A percentile compares a stretch with the other conserved stretches of the same genome.
phyloP scores from a whole-genome alignment of 225 moss, liverwort and hornwort genomes.

The Thuidium tamariscinum region DNA sequence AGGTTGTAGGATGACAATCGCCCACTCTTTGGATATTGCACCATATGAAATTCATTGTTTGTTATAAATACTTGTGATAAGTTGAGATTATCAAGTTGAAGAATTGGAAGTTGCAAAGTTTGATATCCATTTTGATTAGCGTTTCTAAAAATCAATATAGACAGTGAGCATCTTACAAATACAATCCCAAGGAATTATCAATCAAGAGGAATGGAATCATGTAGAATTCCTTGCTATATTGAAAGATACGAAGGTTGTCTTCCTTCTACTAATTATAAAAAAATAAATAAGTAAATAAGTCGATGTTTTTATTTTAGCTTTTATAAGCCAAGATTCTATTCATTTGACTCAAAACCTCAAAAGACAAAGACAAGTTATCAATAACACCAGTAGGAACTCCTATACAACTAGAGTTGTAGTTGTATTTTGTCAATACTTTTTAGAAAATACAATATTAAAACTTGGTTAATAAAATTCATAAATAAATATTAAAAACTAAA shows the following conservation, averaged over 20 bases:
- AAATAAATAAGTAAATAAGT: no score
- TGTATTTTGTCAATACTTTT: neutral
- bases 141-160: neutral
- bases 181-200: fast-evolving
- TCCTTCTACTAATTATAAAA: neutral
- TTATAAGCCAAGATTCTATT: neutral
- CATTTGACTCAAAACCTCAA: neutral
- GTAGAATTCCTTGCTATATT: neutral
- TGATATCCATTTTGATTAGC: neutral
- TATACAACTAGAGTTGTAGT: neutral
- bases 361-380: neutral
- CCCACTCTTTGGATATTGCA: neutral
- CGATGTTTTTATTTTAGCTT: neutral
- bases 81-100: neutral
- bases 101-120: neutral
- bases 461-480: no score
- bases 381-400: neutral
- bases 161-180: neutral
- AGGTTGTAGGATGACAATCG: neutral
- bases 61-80: neutral
- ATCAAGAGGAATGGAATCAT: neutral
- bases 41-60: neutral
- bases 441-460: no score
- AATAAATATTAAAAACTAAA: neutral
- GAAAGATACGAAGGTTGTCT: neutral